Evolutionary conservation across 2,329 filamentous ascomycete genomes (phyloP).

Genomic region (Cercospora berteroae): DNA sequence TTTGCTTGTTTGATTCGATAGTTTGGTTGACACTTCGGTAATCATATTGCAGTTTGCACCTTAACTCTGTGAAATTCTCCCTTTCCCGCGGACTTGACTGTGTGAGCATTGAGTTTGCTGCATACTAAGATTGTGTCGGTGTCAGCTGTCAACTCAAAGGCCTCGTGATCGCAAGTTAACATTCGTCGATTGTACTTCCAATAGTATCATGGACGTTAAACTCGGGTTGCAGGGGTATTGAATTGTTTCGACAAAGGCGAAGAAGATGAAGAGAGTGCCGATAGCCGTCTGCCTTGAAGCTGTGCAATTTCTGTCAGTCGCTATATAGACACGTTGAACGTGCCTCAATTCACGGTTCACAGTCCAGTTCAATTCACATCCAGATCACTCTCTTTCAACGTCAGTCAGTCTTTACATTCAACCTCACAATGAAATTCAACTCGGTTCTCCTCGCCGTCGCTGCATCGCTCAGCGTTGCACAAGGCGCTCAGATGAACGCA

Average conservation of each 20-base stretch:
- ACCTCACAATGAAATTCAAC: slow-evolving; percentile 15
- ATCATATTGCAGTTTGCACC: background rate
- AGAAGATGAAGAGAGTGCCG: background rate
- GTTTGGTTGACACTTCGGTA: background rate
- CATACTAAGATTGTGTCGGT: background rate
- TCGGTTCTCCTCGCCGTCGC: slow-evolving; percentile 12
- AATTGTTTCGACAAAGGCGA: background rate
- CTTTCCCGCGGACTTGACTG: background rate
- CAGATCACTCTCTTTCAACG: background rate
- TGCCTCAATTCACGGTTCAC: background rate
- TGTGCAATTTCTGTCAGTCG: background rate
- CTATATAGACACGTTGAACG: background rate
- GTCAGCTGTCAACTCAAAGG: background rate
- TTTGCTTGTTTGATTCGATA: background rate
- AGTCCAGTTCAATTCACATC: background rate
- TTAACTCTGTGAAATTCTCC: background rate
- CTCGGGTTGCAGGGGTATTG: background rate
- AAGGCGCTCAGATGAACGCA: slow-evolving; percentile 10
- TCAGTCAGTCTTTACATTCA: background rate
- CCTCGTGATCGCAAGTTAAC: background rate
- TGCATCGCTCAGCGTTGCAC: slow-evolving; percentile 11
- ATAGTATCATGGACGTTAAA: too few relatives aligned
- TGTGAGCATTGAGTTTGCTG: background rate
- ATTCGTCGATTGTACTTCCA: background rate
- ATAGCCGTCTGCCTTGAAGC: background rate